Evolutionary conservation across 805 yeast species (phyloP), one percentile per base, ranked within the genome.

Genomic region (Yarrowia yakushimensis): DNA sequence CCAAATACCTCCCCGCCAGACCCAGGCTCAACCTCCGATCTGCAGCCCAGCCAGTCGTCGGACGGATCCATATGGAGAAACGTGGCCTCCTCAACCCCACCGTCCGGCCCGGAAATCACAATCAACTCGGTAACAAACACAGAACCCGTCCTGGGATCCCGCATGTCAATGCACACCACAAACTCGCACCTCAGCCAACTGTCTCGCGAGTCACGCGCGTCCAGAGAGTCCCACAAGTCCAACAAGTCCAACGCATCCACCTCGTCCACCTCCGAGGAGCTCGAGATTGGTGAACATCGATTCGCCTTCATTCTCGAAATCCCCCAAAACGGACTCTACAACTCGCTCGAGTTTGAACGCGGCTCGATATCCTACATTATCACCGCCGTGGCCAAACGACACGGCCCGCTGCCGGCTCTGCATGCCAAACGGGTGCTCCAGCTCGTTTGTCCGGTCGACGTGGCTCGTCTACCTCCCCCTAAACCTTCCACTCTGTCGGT

Each of bases 251-350:
- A 23, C 8, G 13, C 42, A 1, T 52, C 59, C 23, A 23, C 59
- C 1, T 25, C 42, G 1, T 52, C 59, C 12, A 30, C 42, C 10
- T 25, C 59, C 11, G 59, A 52, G 6, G 59, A 52, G 43, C 27
- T 33, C 30, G 48, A 20, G 18, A 52, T 30, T 20, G 97, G 97
- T 42, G 93, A 88, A 70, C 97, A 91, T 73, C 76, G 89, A 34
- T 91, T 92, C 71, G 96, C 96, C 20, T 92, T 91, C 70, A 82
- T 87, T 52, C 88, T 91, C 43, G 86, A 83, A 67, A 78, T 91
- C n/a, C 97, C 97, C 0, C 81, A 80, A 67, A 84, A 82, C 66
- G 82, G 87, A 66, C 80, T 89, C 3, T 86, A 79, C 72, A 87
- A 94, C 22, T 84, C 90, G 57, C 81, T 91, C 25, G 85, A 85